A percentile compares a stretch with the other conserved stretches of the same genome.
phyloP scores from a whole-genome alignment of 2,329 filamentous ascomycete genomes.

The Penicillium nordicum region DNA sequence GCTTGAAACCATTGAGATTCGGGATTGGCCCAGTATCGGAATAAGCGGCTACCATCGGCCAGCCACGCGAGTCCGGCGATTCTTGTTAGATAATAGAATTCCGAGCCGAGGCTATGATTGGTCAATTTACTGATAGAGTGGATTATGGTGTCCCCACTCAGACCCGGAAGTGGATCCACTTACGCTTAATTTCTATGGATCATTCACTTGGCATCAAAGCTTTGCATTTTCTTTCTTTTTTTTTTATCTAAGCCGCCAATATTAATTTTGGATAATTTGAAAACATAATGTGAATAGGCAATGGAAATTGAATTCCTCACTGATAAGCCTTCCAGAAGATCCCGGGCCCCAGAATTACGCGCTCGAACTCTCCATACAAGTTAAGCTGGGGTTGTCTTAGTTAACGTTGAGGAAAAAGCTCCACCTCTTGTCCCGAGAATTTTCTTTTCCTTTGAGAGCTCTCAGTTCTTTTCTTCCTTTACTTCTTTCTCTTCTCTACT shows the following conservation, averaged over 20 bases:
- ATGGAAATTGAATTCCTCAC: constrained; percentile 4
- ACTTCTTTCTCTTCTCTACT: neutral
- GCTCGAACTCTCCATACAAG: constrained; percentile 11
- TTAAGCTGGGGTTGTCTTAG: constrained; percentile 14
- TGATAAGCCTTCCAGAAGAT: constrained; percentile 14
- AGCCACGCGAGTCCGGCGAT: constrained; percentile 10
- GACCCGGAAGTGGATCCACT: constrained; percentile 8
- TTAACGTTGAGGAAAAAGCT: constrained; percentile 14
- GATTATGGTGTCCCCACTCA: neutral
- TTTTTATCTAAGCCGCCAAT: neutral
- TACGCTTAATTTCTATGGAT: constrained; percentile 19
- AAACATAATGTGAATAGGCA: constrained; percentile 15
- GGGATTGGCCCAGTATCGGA: neutral
- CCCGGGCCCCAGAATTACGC: constrained; percentile 17
- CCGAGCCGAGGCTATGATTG: constrained; percentile 10
- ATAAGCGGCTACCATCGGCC: constrained; percentile 15
- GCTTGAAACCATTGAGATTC: constrained; percentile 1
- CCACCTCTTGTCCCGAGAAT: constrained; percentile 14
- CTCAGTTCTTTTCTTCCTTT: neutral
- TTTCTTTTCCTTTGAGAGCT: constrained; percentile 6
- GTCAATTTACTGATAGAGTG: neutral
- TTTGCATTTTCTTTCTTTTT: neutral
- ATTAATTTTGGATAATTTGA: neutral
- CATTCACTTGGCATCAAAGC: constrained; percentile 8
- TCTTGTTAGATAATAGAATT: constrained; percentile 20